These are phyloP conservation scores for Tilletia caries DNA, from an alignment of 1,284 basidiomycete species.

Conservation along the genomic window DNA sequence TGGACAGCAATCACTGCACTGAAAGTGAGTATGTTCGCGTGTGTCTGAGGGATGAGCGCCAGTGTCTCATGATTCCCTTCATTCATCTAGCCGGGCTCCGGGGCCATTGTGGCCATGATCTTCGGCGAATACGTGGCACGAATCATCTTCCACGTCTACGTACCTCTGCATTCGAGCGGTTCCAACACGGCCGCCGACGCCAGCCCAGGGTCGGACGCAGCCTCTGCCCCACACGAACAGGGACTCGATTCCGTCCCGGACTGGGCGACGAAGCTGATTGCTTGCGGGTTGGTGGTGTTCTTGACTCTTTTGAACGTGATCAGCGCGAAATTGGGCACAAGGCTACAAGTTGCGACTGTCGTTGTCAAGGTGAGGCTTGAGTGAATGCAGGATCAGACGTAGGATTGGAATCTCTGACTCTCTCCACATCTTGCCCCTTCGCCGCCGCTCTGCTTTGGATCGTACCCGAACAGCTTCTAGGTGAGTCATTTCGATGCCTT, in stretches of 20 bases:
- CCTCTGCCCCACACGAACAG: constrained; percentile 67
- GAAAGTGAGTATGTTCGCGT: constrained; percentile 21
- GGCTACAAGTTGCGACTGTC: constrained; percentile 80
- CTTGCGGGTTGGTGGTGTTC: constrained; percentile 67
- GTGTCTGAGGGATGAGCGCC: not conserved
- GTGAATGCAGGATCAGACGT: not conserved
- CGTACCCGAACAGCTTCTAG: too few relatives aligned
- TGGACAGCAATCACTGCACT: constrained; percentile 55
- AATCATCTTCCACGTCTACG: constrained; percentile 56
- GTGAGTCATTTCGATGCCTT: not conserved
- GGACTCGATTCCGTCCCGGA: constrained; percentile 71
- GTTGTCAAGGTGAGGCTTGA: constrained; percentile 66
- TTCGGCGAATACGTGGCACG: constrained; percentile 75
- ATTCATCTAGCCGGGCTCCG: constrained; percentile 58
- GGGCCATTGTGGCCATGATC: constrained; percentile 60
- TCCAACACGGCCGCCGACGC: not conserved
- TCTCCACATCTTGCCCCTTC: not conserved
- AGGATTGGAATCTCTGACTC: not conserved
- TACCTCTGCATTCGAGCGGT: constrained; percentile 4
- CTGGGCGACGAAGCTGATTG: constrained; percentile 90
- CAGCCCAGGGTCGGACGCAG: constrained; percentile 31
- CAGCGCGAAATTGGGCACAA: constrained; percentile 73
- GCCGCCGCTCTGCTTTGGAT: too few relatives aligned
- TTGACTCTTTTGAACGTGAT: constrained; percentile 75
- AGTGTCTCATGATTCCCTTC: too few relatives aligned